Evolutionary conservation across 225 moss, liverwort and hornwort species (phyloP).

Genomic region (Polytrichum formosum): DNA sequence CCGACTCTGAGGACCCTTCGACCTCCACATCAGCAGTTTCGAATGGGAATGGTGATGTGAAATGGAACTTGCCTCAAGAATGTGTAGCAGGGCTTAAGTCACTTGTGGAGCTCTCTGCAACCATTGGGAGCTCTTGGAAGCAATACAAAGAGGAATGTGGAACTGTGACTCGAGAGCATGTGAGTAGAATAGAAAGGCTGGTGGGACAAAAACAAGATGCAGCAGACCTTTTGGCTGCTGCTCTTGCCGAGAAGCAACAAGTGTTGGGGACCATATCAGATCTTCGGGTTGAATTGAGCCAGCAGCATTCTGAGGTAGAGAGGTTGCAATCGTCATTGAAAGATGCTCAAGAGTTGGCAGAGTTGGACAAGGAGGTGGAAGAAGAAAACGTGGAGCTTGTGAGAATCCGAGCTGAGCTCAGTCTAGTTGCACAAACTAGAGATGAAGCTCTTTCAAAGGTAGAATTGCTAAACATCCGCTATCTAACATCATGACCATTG

Average conservation of each 20-base stretch:
- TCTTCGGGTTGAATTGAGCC: slow-evolving; percentile 53
- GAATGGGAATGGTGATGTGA: slow-evolving; percentile 31
- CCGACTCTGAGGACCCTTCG: slow-evolving; percentile 17
- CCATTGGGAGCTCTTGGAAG: slow-evolving; percentile 58
- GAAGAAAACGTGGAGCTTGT: slow-evolving; percentile 52
- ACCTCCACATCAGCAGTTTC: slow-evolving; percentile 10
- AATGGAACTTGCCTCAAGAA: slow-evolving; percentile 30
- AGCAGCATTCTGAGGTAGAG: slow-evolving; percentile 49
- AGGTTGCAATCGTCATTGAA: slow-evolving; percentile 42
- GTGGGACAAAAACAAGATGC: slow-evolving; percentile 60
- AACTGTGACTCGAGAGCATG: slow-evolving; percentile 53
- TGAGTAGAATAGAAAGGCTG: slow-evolving; percentile 46
- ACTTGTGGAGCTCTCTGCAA: slow-evolving; percentile 60
- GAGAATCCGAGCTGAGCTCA: slow-evolving; percentile 43
- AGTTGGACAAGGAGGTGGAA: slow-evolving; percentile 24
- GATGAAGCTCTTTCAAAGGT: slow-evolving; percentile 61
- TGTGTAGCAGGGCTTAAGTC: slow-evolving; percentile 44
- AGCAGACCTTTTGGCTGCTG: slow-evolving; percentile 50
- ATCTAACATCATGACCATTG: background rate
- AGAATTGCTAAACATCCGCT: slow-evolving; percentile 18
- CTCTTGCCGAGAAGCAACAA: slow-evolving; percentile 60
- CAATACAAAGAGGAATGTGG: slow-evolving; percentile 58
- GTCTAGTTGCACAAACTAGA: slow-evolving; percentile 29
- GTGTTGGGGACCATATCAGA: slow-evolving; percentile 61
- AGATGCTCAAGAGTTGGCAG: slow-evolving; percentile 41